phyloP scores from a whole-genome alignment of 306 rosid species.

The Mucuna pruriens region DNA sequence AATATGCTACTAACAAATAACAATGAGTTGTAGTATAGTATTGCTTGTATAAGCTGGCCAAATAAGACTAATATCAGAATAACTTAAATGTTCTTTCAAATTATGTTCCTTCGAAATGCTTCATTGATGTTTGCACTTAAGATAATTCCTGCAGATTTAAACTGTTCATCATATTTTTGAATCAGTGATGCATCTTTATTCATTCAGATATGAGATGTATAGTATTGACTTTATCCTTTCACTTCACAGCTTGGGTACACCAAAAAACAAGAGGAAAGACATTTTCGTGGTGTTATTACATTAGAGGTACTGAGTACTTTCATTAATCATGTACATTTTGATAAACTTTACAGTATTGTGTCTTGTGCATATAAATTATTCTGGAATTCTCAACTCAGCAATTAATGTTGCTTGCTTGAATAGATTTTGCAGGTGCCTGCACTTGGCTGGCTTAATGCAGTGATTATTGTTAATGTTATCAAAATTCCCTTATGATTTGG shows the following conservation, averaged over 20 bases:
- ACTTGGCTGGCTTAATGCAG: not conserved
- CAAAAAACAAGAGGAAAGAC: constrained; percentile 88
- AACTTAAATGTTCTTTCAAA: not conserved
- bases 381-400: not conserved
- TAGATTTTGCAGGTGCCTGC: constrained; percentile 1
- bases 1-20: not conserved
- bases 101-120: not conserved
- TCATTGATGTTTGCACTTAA: not conserved
- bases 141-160: not conserved
- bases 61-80: not conserved
- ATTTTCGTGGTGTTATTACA: constrained; percentile 90
- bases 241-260: constrained; percentile 93
- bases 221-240: constrained; percentile 34
- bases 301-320: constrained; percentile 72
- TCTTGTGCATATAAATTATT: not conserved
- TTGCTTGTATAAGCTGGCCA: constrained; percentile 8
- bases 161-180: not conserved
- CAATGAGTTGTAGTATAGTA: not conserved
- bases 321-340: not conserved
- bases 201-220: not conserved
- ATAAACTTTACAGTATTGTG: not conserved
- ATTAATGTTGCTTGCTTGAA: not conserved
- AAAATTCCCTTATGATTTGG: not conserved
- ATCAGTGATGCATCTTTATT: not conserved
- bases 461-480: not conserved